These are phyloP conservation scores for Fusarium austroafricanum DNA, from an alignment of 2,329 filamentous ascomycete genomes.

Conservation along the genomic window DNA sequence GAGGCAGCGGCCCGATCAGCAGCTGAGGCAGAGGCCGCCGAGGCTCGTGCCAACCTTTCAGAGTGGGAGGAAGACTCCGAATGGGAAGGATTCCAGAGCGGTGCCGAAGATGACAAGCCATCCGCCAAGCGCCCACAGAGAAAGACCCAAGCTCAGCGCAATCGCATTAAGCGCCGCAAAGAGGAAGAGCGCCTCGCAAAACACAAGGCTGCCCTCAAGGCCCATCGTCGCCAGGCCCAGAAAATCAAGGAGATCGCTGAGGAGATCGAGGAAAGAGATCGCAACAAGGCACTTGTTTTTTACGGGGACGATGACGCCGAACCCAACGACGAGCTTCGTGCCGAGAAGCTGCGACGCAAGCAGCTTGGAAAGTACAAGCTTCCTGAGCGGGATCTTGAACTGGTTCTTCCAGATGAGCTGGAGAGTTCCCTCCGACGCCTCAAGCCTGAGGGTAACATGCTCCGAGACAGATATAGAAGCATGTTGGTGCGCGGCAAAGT, in stretches of 20 bases:
- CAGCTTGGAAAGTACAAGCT: conserved; percentile 79
- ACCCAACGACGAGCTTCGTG: conserved; percentile 67
- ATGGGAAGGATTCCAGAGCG: conserved; percentile 91
- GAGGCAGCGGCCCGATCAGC: conserved; percentile 77
- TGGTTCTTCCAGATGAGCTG: conserved; percentile 85
- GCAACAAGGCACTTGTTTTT: conserved; percentile 56
- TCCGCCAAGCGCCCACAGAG: conserved; percentile 77
- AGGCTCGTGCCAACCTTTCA: conserved; percentile 72
- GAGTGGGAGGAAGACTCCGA: conserved; percentile 89
- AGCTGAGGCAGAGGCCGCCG: conserved; percentile 79
- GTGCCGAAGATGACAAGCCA: conserved; percentile 74
- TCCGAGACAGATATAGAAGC: conserved; percentile 92
- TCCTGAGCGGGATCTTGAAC: conserved; percentile 82
- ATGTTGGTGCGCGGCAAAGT: conserved; percentile 90
- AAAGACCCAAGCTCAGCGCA: conserved; percentile 88
- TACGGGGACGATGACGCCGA: conserved; percentile 57
- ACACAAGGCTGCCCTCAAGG: conserved; percentile 80
- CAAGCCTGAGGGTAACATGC: conserved; percentile 94
- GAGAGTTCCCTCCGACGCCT: conserved; percentile 83
- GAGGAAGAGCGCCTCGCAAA: conserved; percentile 82
- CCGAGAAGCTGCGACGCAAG: conserved; percentile 74
- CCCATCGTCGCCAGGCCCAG: conserved; percentile 76
- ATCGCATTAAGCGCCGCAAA: conserved; percentile 89
- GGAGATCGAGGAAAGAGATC: conserved; percentile 69
- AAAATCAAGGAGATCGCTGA: conserved; percentile 77